Conservation (phyloP, 2,329 filamentous ascomycete genomes). For the Septoria petroselini region DNA sequence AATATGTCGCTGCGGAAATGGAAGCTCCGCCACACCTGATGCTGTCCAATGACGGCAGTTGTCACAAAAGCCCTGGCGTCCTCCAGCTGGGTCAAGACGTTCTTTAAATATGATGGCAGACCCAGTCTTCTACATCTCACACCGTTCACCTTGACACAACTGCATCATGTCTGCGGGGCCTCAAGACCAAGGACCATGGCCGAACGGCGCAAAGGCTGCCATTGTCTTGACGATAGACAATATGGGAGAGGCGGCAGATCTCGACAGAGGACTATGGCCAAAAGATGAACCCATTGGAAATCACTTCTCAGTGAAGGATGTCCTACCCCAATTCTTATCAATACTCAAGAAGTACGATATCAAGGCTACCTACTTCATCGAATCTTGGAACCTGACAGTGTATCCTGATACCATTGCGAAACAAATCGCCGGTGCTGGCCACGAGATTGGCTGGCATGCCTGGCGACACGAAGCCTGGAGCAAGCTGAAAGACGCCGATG, state of each 20-base stretch:
- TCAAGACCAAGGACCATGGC: slow-evolving; percentile 26
- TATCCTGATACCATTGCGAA: slow-evolving; percentile 28
- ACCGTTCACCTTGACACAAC: too few relatives aligned
- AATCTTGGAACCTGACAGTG: slow-evolving; percentile 35
- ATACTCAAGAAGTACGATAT: slow-evolving; percentile 32
- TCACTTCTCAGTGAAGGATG: slow-evolving; percentile 34
- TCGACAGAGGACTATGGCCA: slow-evolving; percentile 35
- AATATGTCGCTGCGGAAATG: too few relatives aligned
- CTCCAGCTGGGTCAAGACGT: too few relatives aligned
- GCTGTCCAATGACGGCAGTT: too few relatives aligned
- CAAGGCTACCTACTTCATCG: slow-evolving; percentile 36
- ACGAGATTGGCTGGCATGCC: slow-evolving; percentile 38
- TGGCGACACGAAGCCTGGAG: slow-evolving; percentile 39
- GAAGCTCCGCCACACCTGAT: too few relatives aligned
- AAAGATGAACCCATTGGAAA: slow-evolving; percentile 29
- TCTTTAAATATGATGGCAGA: too few relatives aligned
- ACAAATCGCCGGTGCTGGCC: slow-evolving; percentile 28
- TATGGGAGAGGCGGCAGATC: slow-evolving; percentile 38
- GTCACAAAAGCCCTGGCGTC: too few relatives aligned
- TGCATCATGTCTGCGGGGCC: too few relatives aligned
- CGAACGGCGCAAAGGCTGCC: slow-evolving; percentile 29
- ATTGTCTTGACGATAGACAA: slow-evolving; percentile 38
- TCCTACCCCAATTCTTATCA: slow-evolving; percentile 32
- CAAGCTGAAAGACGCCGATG: slow-evolving; percentile 27
- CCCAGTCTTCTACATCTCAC: too few relatives aligned